These are phyloP conservation scores for Aspergillus neotritici DNA, from an alignment of 2,329 filamentous ascomycete species.

Conservation along the genomic window DNA sequence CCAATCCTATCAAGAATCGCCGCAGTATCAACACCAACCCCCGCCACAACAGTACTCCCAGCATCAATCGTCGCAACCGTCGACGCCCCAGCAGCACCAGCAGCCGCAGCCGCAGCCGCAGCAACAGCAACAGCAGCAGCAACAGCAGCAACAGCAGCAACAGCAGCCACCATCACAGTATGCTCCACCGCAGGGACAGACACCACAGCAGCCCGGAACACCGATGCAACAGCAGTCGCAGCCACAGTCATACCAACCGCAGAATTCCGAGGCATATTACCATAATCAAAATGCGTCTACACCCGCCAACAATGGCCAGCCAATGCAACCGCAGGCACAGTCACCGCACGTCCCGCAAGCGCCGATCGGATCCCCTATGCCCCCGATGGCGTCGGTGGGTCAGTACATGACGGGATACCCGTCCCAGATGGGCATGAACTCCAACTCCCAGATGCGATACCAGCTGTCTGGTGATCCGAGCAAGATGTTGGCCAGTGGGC, in stretches of 20 bases:
- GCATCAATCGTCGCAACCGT: constrained; percentile 19
- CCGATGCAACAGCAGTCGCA: constrained; percentile 25
- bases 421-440: constrained; percentile 32
- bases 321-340: constrained; percentile 21
- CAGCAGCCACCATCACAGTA: constrained; percentile 20
- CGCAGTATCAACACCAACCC: not conserved
- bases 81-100: constrained; percentile 18
- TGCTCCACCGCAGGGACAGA: constrained; percentile 26
- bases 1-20: constrained; percentile 13
- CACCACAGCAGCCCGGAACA: constrained; percentile 37
- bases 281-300: constrained; percentile 18
- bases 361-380: constrained; percentile 49
- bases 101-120: constrained; percentile 9
- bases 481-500: constrained; percentile 55
- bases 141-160: constrained; percentile 11
- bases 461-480: constrained; percentile 46
- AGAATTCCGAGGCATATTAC: constrained; percentile 30
- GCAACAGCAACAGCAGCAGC: constrained; percentile 10
- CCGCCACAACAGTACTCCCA: constrained; percentile 16
- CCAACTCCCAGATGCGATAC: constrained; percentile 47
- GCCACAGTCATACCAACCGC: constrained; percentile 25
- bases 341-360: constrained; percentile 33
- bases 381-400: constrained; percentile 49
- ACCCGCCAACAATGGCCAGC: constrained; percentile 17
- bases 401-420: constrained; percentile 49